These are phyloP conservation scores for Marasmius fiardii DNA, from an alignment of 1,284 basidiomycete genomes.

Conservation along the genomic window DNA sequence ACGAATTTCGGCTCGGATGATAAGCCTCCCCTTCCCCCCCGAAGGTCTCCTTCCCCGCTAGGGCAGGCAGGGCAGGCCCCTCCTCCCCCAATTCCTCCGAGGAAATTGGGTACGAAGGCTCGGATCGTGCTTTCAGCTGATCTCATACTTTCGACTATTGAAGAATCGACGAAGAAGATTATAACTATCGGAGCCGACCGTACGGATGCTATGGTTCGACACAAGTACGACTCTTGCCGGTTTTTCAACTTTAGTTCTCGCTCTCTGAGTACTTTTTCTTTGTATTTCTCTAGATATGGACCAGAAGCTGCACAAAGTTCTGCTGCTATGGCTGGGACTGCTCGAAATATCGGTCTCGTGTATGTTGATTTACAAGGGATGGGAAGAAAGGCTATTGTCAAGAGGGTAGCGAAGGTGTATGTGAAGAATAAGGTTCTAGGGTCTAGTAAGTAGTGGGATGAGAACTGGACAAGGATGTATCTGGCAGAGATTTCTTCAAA, in stretches of 20 bases:
- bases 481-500: too few relatives aligned
- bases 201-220: slow-evolving; percentile 55
- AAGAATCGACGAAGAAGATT: slow-evolving; percentile 59
- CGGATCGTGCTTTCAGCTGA: slow-evolving; percentile 66
- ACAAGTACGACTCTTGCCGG: slow-evolving; percentile 47
- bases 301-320: slow-evolving; percentile 59
- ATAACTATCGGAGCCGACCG: slow-evolving; percentile 56
- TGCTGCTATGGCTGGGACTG: slow-evolving; percentile 54
- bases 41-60: slow-evolving; percentile 28
- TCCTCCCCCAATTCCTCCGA: slow-evolving; percentile 24
- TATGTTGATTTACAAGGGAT: slow-evolving; percentile 76
- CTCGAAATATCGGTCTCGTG: slow-evolving; percentile 70
- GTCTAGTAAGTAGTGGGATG: not conserved
- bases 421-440: slow-evolving; percentile 43
- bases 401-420: slow-evolving; percentile 52
- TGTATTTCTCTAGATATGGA: slow-evolving; percentile 49
- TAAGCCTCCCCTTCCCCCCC: slow-evolving; percentile 37
- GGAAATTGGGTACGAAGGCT: slow-evolving; percentile 35
- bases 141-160: slow-evolving; percentile 69
- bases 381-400: slow-evolving; percentile 66
- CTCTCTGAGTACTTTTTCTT: slow-evolving; percentile 5
- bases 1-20: slow-evolving; percentile 14
- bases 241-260: slow-evolving; percentile 2
- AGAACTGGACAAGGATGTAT: too few relatives aligned
- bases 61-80: slow-evolving; percentile 13